phyloP scores from a whole-genome alignment of 2,329 filamentous ascomycete genomes.

The Septoria petroselini region DNA sequence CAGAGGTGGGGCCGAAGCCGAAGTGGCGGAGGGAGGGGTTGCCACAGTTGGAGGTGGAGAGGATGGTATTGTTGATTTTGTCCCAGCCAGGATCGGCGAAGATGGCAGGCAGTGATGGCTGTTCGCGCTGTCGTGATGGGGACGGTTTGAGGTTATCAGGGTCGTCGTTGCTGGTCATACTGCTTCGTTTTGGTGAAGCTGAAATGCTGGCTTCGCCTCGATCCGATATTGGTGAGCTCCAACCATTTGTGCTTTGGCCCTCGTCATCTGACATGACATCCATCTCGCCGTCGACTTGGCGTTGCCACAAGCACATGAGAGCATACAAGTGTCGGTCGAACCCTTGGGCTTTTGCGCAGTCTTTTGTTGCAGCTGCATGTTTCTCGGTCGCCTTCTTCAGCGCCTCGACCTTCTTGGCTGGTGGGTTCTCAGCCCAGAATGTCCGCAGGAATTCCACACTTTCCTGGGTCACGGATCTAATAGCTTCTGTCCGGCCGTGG shows the following conservation, averaged over 20 bases:
- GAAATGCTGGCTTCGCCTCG: slow-evolving; percentile 44
- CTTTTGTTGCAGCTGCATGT: slow-evolving; percentile 74
- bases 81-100: slow-evolving; percentile 93
- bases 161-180: slow-evolving; percentile 44
- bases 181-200: slow-evolving; percentile 55
- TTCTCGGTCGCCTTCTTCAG: slow-evolving; percentile 79
- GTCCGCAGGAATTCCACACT: slow-evolving; percentile 84
- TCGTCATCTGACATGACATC: slow-evolving; percentile 37
- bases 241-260: slow-evolving; percentile 61
- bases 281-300: slow-evolving; percentile 71
- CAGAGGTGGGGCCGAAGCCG: slow-evolving; percentile 91
- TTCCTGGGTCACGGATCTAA: slow-evolving; percentile 79
- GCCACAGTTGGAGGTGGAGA: slow-evolving; percentile 97
- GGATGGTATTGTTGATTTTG: slow-evolving; percentile 86
- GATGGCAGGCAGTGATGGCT: slow-evolving; percentile 65
- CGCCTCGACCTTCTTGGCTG: slow-evolving; percentile 78
- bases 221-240: slow-evolving; percentile 47
- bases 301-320: slow-evolving; percentile 91
- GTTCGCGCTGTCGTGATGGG: slow-evolving; percentile 49
- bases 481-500: slow-evolving; percentile 91
- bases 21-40: slow-evolving; percentile 94
- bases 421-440: slow-evolving; percentile 90
- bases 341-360: slow-evolving; percentile 85
- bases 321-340: slow-evolving; percentile 93
- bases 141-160: slow-evolving; percentile 48